Percentiles rank a stretch among this genome's conserved stretches.
Conservation (phyloP, 1,284 basidiomycete species). For the Moesziomyces globuligerus region DNA sequence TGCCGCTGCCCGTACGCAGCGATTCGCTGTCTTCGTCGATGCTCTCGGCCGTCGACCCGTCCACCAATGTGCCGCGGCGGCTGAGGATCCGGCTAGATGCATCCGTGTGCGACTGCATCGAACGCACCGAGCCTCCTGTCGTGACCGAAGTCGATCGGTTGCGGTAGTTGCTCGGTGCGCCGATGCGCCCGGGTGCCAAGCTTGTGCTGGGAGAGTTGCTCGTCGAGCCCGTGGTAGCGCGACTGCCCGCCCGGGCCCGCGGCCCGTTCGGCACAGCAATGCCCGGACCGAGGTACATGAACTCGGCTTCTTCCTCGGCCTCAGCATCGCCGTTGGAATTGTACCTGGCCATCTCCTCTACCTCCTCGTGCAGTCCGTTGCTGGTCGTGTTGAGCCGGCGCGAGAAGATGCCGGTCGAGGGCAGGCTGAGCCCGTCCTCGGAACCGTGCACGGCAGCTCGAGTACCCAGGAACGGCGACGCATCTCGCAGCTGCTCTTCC, state of each 20-base stretch:
- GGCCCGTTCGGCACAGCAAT: slow-evolving; percentile 58
- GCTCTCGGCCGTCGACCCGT: slow-evolving; percentile 17
- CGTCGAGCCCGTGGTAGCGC: slow-evolving; percentile 17
- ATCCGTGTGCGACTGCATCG: slow-evolving; percentile 34
- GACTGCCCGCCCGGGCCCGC: slow-evolving; percentile 25
- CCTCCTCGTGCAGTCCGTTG: slow-evolving; percentile 41
- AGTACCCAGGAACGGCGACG: slow-evolving; percentile 47
- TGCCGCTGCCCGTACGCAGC: slow-evolving; percentile 17
- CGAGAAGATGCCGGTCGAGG: slow-evolving; percentile 34
- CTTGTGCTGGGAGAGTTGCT: slow-evolving; percentile 38
- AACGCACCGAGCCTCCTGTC: slow-evolving; percentile 41
- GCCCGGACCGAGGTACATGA: slow-evolving; percentile 60
- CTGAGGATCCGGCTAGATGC: slow-evolving; percentile 19
- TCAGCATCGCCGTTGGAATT: slow-evolving; percentile 12
- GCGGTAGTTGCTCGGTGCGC: slow-evolving; percentile 28
- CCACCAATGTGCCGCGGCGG: slow-evolving; percentile 43
- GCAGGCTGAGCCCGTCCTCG: slow-evolving; percentile 33
- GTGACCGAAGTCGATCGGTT: slow-evolving; percentile 53
- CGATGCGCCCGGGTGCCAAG: slow-evolving; percentile 18
- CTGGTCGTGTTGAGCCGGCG: slow-evolving; percentile 33
- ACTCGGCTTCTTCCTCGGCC: slow-evolving; percentile 39
- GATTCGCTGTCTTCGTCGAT: slow-evolving; percentile 46
- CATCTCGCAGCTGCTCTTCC: slow-evolving; percentile 48
- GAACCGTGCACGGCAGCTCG: slow-evolving; percentile 53
- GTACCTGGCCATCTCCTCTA: slow-evolving; percentile 39